phyloP scores from a whole-genome alignment of 2,329 filamentous ascomycete species.

The Fusarium sambucinum region DNA sequence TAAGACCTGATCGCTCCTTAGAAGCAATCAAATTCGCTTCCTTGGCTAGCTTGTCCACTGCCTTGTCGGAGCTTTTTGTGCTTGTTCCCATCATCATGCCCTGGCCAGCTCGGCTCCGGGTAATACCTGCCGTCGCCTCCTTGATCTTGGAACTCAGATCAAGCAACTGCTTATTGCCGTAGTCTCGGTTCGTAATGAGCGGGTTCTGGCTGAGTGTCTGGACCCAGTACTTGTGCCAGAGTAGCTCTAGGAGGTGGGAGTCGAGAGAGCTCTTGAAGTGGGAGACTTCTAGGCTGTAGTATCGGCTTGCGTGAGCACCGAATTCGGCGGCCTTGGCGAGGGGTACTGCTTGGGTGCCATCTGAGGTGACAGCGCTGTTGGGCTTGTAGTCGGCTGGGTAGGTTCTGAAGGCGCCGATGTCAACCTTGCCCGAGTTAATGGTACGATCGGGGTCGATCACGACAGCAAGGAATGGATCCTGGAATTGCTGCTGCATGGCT shows the following conservation, averaged over 20 bases:
- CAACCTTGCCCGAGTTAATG: constrained; percentile 92
- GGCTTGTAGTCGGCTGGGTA: constrained; percentile 81
- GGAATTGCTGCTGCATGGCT: constrained; percentile 83
- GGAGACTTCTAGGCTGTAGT: constrained; percentile 91
- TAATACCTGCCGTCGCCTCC: constrained; percentile 64
- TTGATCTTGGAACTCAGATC: constrained; percentile 87
- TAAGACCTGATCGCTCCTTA: constrained; percentile 72
- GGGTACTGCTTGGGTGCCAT: constrained; percentile 82
- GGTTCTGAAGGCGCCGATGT: constrained; percentile 96
- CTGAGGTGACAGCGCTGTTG: constrained; percentile 48
- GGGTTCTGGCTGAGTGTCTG: constrained; percentile 93
- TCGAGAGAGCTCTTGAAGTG: constrained; percentile 97
- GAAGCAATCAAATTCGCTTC: constrained; percentile 72
- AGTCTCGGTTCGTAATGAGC: constrained; percentile 91
- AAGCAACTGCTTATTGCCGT: constrained; percentile 89
- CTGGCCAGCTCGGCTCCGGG: constrained; percentile 46
- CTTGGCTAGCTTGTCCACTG: constrained; percentile 70
- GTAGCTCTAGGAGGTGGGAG: constrained; percentile 82
- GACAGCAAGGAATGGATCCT: constrained; percentile 93
- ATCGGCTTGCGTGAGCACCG: constrained; percentile 88
- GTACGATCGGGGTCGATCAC: constrained; percentile 97
- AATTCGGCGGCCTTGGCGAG: constrained; percentile 96
- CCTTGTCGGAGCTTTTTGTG: constrained; percentile 55
- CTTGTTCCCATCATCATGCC: constrained; percentile 45
- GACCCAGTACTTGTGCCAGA: constrained; percentile 99